Percentiles rank a stretch among this genome's conserved stretches.
These are phyloP conservation scores for Erucastrum elatum DNA, from an alignment of 345 rosid species.

Conservation along the genomic window DNA sequence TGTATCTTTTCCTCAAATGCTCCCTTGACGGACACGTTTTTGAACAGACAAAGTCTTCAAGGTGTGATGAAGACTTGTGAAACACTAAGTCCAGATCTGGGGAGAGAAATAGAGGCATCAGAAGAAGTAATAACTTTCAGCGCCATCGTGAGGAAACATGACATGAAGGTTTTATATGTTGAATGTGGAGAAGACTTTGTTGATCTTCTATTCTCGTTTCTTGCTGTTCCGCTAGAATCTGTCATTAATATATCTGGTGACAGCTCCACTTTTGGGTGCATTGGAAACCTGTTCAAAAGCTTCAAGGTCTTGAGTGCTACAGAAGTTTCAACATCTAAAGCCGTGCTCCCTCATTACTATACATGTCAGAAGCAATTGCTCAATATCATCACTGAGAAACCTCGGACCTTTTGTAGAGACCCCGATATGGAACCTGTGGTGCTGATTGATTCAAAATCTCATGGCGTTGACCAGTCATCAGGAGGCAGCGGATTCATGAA, in stretches of 20 bases:
- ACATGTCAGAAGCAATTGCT: neutral
- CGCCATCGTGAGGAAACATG: neutral
- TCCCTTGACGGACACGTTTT: slow-evolving; percentile 29
- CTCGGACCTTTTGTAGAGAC: neutral
- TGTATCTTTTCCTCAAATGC: slow-evolving; percentile 13
- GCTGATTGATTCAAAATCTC: neutral
- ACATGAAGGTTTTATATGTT: slow-evolving; percentile 3
- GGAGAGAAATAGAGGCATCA: neutral
- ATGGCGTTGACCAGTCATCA: neutral
- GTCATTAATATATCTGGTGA: neutral
- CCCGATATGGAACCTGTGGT: neutral
- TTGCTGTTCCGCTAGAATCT: slow-evolving; percentile 14
- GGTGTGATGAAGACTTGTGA: neutral
- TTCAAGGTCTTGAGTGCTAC: neutral
- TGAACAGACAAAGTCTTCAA: neutral
- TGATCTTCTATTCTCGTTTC: slow-evolving; percentile 16
- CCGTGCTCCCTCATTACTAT: neutral
- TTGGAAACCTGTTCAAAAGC: slow-evolving; percentile 15
- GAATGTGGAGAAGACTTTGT: slow-evolving; percentile 16
- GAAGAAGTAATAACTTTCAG: slow-evolving; percentile 4
- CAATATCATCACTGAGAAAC: neutral
- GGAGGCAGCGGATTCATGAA: neutral
- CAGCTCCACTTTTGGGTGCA: neutral
- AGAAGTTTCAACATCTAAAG: neutral
- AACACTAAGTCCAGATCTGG: neutral